phyloP scores from a whole-genome alignment of 176 grass and related monocot genomes.

The Urochloa ruziziensis region DNA sequence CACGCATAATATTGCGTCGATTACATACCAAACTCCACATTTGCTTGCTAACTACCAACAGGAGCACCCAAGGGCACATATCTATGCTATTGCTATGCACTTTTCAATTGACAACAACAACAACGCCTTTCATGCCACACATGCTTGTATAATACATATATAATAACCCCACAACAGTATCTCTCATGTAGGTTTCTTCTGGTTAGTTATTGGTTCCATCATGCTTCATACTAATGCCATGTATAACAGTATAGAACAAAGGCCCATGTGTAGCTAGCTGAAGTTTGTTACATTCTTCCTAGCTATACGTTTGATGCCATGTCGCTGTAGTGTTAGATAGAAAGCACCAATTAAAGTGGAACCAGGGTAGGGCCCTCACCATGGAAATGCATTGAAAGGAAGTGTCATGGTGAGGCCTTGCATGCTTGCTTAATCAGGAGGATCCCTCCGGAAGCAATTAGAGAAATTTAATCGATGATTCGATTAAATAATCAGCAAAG shows the following conservation, averaged over 20 bases:
- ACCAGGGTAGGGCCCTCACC: constrained; percentile 31
- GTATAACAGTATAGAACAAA: not conserved
- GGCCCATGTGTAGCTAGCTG: not conserved
- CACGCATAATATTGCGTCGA: constrained; percentile 27
- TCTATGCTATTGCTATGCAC: not conserved
- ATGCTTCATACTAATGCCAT: constrained; percentile 20
- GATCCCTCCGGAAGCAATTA: constrained; percentile 29
- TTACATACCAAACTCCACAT: constrained; percentile 56
- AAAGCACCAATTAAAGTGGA: constrained; percentile 58
- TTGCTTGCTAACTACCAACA: constrained; percentile 66
- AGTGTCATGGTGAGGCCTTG: constrained; percentile 46
- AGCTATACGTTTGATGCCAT: constrained; percentile 56
- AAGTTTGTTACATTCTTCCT: constrained; percentile 20
- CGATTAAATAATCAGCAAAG: not conserved
- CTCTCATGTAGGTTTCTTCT: not conserved
- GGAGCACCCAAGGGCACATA: constrained; percentile 27
- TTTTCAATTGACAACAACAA: constrained; percentile 33
- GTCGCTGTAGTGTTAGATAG: constrained; percentile 97
- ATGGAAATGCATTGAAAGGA: constrained; percentile 35
- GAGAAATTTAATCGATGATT: not conserved
- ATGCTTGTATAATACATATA: not conserved
- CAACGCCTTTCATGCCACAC: not conserved
- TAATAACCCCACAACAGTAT: constrained; percentile 10
- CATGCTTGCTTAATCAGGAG: constrained; percentile 31
- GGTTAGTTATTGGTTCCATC: constrained; percentile 28